Conservation (phyloP, 257 asterid species). For the Euphrasia confusa region DNA sequence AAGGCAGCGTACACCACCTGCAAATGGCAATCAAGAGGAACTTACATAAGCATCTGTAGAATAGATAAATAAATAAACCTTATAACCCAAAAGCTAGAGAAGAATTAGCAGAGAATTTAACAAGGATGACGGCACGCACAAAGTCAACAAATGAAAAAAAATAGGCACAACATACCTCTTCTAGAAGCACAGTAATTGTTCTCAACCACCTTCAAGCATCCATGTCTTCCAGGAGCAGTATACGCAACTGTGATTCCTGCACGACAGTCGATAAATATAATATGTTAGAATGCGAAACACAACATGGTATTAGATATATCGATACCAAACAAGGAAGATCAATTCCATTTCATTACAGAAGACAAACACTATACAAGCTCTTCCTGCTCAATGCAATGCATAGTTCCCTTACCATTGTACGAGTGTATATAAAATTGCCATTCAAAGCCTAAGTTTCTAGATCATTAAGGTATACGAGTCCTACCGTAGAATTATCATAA, state of each 20-base stretch:
- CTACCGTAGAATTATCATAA: neutral
- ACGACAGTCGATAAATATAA: slow-evolving; percentile 14
- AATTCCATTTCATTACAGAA: neutral
- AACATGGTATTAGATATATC: neutral
- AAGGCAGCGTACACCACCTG: slow-evolving; percentile 91
- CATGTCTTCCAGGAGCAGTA: slow-evolving; percentile 69
- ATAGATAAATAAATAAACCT: neutral
- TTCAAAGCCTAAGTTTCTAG: neutral
- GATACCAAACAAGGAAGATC: slow-evolving; percentile 1
- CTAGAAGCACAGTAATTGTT: slow-evolving; percentile 86
- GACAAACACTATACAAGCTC: slow-evolving; percentile 3
- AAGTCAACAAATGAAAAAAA: slow-evolving; percentile 7
- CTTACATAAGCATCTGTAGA: neutral
- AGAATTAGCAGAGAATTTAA: neutral
- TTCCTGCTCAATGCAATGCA: slow-evolving; percentile 3
- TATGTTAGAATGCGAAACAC: slow-evolving; percentile 8
- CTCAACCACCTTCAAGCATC: slow-evolving; percentile 94
- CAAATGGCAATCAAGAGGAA: slow-evolving; percentile 15
- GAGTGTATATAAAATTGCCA: neutral
- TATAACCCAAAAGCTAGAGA: neutral
- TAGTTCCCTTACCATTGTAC: neutral
- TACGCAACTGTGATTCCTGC: slow-evolving; percentile 77
- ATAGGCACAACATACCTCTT: slow-evolving; percentile 48
- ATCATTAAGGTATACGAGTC: slow-evolving; percentile 10
- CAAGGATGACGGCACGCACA: neutral